A percentile compares a stretch with the other conserved stretches of the same genome.
Evolutionary conservation across 83 land plant species (phyloP).

Genomic region (Diphasiastrum complanatum): DNA sequence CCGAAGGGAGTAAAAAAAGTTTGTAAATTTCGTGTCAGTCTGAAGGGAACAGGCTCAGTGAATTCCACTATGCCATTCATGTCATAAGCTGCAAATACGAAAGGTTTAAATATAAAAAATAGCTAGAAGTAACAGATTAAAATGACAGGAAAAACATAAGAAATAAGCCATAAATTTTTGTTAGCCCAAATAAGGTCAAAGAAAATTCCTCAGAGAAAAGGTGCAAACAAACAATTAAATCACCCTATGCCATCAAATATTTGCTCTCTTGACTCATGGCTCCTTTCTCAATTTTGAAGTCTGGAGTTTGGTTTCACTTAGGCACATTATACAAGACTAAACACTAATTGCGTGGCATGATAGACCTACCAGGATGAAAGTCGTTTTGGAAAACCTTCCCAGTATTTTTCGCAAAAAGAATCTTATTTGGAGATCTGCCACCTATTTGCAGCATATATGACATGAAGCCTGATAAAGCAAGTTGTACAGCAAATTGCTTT

Average conservation of each 20-base stretch:
- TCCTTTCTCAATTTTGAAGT: too few species aligned
- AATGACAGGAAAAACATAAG: background rate
- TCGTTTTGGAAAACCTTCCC: slow-evolving; percentile 97
- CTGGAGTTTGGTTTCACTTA: too few species aligned
- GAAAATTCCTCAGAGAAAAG: background rate
- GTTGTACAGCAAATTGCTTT: slow-evolving; percentile 13
- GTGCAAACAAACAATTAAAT: background rate
- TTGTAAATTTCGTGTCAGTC: slow-evolving; percentile 90
- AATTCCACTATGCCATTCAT: slow-evolving; percentile 95
- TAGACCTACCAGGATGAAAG: slow-evolving; percentile 83
- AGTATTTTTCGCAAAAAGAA: slow-evolving; percentile 95
- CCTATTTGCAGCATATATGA: slow-evolving; percentile 17
- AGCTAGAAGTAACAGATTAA: too few species aligned
- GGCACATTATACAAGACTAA: too few species aligned
- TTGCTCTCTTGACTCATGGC: too few species aligned
- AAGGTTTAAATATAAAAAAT: background rate
- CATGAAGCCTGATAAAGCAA: slow-evolving; percentile 16
- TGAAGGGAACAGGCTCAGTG: slow-evolving; percentile 91
- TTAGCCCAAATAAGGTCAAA: background rate
- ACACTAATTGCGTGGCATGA: too few species aligned
- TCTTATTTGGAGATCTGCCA: slow-evolving; percentile 90
- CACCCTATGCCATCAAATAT: background rate
- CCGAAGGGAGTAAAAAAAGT: slow-evolving; percentile 92
- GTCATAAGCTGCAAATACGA: slow-evolving; percentile 69
- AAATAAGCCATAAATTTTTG: background rate